Evolutionary conservation across 2,329 filamentous ascomycete species (phyloP), one percentile per base, ranked within the genome.

Genomic region (Coleophoma eucalyptorum): DNA sequence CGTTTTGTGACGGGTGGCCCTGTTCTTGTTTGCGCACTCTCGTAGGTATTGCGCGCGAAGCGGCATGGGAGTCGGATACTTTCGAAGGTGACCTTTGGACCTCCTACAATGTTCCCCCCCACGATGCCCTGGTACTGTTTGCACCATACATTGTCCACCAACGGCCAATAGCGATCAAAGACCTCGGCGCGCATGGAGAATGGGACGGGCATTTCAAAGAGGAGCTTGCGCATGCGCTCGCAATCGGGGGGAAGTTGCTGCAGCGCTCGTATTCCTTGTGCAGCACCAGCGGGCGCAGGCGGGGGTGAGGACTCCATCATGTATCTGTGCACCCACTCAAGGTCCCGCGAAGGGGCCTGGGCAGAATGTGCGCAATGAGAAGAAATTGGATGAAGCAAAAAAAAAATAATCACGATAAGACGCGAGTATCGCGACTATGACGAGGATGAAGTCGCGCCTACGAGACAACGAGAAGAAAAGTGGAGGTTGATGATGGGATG

Each of bases 101-200:
- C 26, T n/a, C 13, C n/a, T n/a, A 10, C 13, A 6, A 31, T 44
- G 13, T 35, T 42, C 11, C 44, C 48, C 10, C 31, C 38, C 8
- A 48, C 44, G 40, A 48, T 50, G 43, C 43, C 35, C 33, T 53
- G 48, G 13, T 50, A 49, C 16, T 53, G 47, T 32, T 45, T 33
- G 8, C 43, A 50, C 51, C 51, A 50, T 12, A 50, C 33, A 13
- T 50, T 53, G 26, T 50, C 51, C 5, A 50, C 43, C 19, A 53
- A 41, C 13, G 38, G 48, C 51, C 43, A 53, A 18, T 44, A 53
- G 11, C 20, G n/a, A 11, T 53, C 51, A 21, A 53, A 48, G 2
- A 53, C 51, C 15, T 42, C 40, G 19, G 51, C 48, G 21, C 44
- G 51, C 48, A 50, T 48, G 11, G 51, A 50, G 44, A 53, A 53